Base-by-base conservation (phyloP, 1,139 yeast species). In the Lodderomyces jiufengensis region DNA sequence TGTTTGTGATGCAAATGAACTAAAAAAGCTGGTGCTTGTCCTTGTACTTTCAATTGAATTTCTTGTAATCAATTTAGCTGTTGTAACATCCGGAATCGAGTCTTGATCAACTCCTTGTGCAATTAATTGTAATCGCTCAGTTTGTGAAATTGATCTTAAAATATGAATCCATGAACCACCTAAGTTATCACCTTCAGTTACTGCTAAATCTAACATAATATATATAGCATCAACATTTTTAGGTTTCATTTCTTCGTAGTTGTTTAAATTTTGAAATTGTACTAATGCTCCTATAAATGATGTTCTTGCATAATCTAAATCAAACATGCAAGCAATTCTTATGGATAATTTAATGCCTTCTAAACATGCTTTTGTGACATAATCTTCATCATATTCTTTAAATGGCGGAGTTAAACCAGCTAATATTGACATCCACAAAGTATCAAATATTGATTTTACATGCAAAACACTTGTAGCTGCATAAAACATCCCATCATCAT, bases 391-490 rank as follows among this genome's bases (percentile, higher is more conserved):
- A 43, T 83, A 81, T 42, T 86, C 95, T 54, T 84, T 88, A 62
- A 90, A 87, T 4, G 96, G 95, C 3, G 95, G 94, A 0, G 97
- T 87, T 36, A 94, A 70, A 0, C 95, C 97, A 5, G 97, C 98
- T 47, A 94, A 69, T 36, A 92, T 76, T 0, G 97, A 87, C 97
- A 92, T 88, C 99, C 99, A 94, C 33, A 86, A 68, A 10, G 87
- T 87, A 51, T 90, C 97, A 61, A 92, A 92, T 55, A 94, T 86
- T 1, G 97, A 92, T 52, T 78, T 84, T 15, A 90, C 96, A 55
- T 92, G 97, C 46, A 87, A 94, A 13, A 86, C 78, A 54, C 84
- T 92, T 3, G 92, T 80, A 0, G 95, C 76, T 4, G 64, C 69
- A 42, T 67, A 64, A 37, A 65, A 70, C 1, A 61, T 55, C 9